Evolutionary conservation across 345 rosid species (phyloP).

Genomic region (Eutrema japonicum): DNA sequence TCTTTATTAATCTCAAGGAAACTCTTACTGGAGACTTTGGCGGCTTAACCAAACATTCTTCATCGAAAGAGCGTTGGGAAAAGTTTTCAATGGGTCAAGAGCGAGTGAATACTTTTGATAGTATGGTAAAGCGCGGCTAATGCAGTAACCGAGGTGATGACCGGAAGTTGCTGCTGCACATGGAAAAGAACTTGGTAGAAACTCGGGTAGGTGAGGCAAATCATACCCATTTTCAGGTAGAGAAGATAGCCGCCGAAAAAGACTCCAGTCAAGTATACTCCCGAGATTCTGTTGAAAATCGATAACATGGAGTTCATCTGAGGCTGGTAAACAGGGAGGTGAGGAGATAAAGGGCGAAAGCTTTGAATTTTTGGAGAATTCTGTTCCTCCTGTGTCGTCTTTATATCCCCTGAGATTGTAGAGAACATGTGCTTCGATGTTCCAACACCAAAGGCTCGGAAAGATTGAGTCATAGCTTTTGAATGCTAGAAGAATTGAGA

Average conservation of each 20-base stretch:
- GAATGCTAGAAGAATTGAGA: constrained; percentile 13
- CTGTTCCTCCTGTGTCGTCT: constrained; percentile 35
- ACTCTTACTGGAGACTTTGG: constrained; percentile 25
- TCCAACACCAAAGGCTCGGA: constrained; percentile 37
- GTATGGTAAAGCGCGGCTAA: constrained; percentile 43
- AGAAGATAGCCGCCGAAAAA: constrained; percentile 39
- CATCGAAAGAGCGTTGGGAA: constrained; percentile 21
- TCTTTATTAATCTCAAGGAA: constrained; percentile 30
- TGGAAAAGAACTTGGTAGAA: constrained; percentile 46
- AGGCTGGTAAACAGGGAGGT: constrained; percentile 47
- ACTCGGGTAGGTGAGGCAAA: constrained; percentile 45
- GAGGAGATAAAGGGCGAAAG: constrained; percentile 46
- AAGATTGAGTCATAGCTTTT: constrained; percentile 1
- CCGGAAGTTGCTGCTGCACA: constrained; percentile 42
- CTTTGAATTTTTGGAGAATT: constrained; percentile 35
- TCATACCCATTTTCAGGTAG: constrained; percentile 47
- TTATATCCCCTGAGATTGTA: constrained; percentile 41
- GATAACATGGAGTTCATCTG: constrained; percentile 48
- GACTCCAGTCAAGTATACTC: constrained; percentile 46
- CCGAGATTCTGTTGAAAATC: constrained; percentile 49
- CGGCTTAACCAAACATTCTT: constrained; percentile 2
- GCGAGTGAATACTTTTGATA: constrained; percentile 43
- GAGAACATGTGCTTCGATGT: constrained; percentile 37
- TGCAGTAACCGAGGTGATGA: constrained; percentile 45
- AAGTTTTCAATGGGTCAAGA: constrained; percentile 35